Evolutionary conservation across 169 alveolate genomes (phyloP).

Genomic region (Plasmodium knowlesi): DNA sequence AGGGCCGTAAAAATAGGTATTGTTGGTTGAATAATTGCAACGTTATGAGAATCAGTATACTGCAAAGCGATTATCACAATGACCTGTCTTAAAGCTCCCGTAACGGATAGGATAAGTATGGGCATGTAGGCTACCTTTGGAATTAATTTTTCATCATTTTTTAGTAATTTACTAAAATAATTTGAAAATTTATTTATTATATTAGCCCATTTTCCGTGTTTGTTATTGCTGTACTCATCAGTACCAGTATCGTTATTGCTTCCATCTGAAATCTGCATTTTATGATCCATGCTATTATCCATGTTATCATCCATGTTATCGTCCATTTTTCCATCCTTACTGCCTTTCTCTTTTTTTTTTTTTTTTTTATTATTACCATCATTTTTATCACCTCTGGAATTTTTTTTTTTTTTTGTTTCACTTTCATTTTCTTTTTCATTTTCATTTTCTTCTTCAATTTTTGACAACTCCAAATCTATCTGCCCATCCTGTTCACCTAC

Average conservation of each 20-base stretch:
- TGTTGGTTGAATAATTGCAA: constrained; percentile 76
- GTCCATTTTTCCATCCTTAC: not conserved
- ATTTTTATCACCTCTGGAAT: not conserved
- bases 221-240: not conserved
- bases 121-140: constrained; percentile 58
- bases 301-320: no score
- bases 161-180: constrained; percentile 17
- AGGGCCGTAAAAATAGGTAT: constrained; percentile 81
- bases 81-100: constrained; percentile 80
- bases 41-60: constrained; percentile 74
- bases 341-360: not conserved
- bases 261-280: not conserved
- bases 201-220: not conserved
- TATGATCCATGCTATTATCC: no score
- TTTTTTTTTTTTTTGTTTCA: not conserved
- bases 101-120: constrained; percentile 42
- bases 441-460: not conserved
- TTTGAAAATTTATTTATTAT: not conserved
- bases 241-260: not conserved
- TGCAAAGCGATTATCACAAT: constrained; percentile 75
- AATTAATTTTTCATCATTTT: constrained; percentile 45
- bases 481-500: not conserved
- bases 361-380: not conserved
- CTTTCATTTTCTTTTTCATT: not conserved
- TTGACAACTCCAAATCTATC: constrained; percentile 1